Evolutionary conservation across 2,329 filamentous ascomycete species (phyloP).

Genomic region (Pseudogymnoascus destructans): DNA sequence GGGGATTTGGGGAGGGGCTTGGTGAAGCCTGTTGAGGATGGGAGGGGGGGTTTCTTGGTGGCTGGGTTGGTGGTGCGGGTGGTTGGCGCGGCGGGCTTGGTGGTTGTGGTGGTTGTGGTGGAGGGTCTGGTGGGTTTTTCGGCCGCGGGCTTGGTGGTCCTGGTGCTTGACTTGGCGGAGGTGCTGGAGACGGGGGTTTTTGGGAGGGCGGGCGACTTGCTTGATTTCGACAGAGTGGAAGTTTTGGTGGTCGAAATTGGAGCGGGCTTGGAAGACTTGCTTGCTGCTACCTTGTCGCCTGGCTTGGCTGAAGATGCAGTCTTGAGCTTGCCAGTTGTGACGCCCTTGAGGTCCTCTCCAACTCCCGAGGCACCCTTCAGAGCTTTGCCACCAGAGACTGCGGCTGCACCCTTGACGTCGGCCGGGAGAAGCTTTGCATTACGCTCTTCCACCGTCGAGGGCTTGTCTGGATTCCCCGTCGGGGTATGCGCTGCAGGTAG

Average conservation of each 20-base stretch:
- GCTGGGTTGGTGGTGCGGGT: constrained; percentile 27
- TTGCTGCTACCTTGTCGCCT: constrained; percentile 13
- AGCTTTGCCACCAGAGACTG: constrained; percentile 11
- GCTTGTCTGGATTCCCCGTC: constrained; percentile 9
- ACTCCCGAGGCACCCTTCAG: constrained; percentile 12
- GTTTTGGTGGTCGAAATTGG: constrained; percentile 20
- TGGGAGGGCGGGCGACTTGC: constrained; percentile 24
- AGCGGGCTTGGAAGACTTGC: constrained; percentile 13
- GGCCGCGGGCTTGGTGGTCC: constrained; percentile 24
- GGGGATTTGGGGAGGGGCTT: constrained; percentile 55
- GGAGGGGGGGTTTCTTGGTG: constrained; percentile 19
- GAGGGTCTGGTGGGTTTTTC: constrained; percentile 20
- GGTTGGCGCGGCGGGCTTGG: constrained; percentile 29
- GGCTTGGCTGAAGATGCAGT: background rate
- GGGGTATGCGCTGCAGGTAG: constrained; percentile 13
- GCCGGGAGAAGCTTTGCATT: constrained; percentile 11
- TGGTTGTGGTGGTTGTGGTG: constrained; percentile 26
- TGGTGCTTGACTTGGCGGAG: constrained; percentile 14
- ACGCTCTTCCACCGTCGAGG: constrained; percentile 14
- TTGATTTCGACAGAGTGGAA: constrained; percentile 18
- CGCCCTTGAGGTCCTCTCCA: background rate
- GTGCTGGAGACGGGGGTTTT: constrained; percentile 30
- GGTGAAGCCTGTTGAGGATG: constrained; percentile 29
- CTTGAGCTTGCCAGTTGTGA: background rate
- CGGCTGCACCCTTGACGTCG: background rate